These are phyloP conservation scores for Pelargonium citronellum DNA, from an alignment of 441 rosid species.

Conservation along the genomic window DNA sequence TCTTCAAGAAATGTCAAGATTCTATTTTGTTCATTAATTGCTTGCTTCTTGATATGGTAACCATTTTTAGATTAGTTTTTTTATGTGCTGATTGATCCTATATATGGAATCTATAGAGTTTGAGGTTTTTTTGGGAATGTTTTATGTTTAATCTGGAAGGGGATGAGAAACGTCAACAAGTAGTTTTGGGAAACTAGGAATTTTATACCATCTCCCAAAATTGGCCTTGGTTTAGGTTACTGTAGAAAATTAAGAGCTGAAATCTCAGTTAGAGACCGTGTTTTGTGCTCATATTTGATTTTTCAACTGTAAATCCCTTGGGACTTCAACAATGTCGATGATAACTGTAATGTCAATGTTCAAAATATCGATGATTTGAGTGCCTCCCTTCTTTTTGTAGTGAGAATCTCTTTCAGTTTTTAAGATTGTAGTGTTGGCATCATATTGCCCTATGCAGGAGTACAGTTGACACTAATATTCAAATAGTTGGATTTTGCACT, in stretches of 20 bases:
- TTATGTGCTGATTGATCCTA: not conserved
- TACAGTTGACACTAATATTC: not conserved
- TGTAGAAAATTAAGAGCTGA: slow-evolving; percentile 1
- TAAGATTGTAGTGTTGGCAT: too few species aligned
- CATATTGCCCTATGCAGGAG: too few species aligned
- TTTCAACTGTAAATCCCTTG: not conserved
- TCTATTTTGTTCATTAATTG: not conserved
- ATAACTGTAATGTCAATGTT: not conserved
- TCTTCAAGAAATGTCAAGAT: slow-evolving; percentile 7
- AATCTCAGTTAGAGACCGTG: not conserved
- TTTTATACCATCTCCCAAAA: too few species aligned
- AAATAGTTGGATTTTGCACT: not conserved
- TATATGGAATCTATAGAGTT: not conserved
- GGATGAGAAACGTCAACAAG: not conserved
- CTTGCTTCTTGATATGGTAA: not conserved
- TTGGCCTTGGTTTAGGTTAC: not conserved
- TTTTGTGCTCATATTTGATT: too few species aligned
- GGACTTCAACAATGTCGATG: not conserved
- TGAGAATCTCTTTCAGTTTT: too few species aligned
- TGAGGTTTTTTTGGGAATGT: not conserved
- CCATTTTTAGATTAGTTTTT: not conserved
- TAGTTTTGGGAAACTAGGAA: not conserved
- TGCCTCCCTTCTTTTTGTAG: too few species aligned
- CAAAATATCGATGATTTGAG: not conserved
- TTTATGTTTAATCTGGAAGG: not conserved